Percentiles rank a stretch among this genome's conserved stretches.
Conservation (phyloP, 768 basidiomycete species). For the Xanthoconium stramineum region DNA sequence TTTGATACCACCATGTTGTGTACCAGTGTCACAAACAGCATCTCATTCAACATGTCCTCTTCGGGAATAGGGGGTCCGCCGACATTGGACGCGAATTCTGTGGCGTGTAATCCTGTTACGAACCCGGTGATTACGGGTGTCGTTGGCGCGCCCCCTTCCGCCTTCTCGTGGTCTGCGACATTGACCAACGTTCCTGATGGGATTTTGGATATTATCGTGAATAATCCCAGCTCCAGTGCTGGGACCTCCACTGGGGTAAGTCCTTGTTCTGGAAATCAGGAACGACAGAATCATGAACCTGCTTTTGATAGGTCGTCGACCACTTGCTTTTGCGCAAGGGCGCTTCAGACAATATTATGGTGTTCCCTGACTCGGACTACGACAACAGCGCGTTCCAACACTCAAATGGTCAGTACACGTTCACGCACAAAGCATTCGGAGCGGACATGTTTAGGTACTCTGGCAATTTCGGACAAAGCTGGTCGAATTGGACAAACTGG, state of each 20-base stretch:
- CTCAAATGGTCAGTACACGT: slow-evolving; percentile 63
- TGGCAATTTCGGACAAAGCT: slow-evolving; percentile 80
- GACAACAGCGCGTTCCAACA: slow-evolving; percentile 56
- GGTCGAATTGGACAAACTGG: slow-evolving; percentile 79
- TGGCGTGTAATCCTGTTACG: slow-evolving; percentile 46
- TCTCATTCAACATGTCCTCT: slow-evolving; percentile 68
- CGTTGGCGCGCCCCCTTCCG: slow-evolving; percentile 52
- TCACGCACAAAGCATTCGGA: slow-evolving; percentile 79
- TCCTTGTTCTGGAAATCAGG: slow-evolving; percentile 4
- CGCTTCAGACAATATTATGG: slow-evolving; percentile 66
- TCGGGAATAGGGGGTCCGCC: slow-evolving; percentile 61
- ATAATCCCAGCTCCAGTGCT: slow-evolving; percentile 45
- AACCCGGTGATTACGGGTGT: slow-evolving; percentile 50
- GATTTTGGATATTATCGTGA: slow-evolving; percentile 69
- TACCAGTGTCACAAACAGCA: slow-evolving; percentile 54
- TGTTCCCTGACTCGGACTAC: slow-evolving; percentile 85
- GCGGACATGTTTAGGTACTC: slow-evolving; percentile 88
- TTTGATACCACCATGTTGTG: slow-evolving; percentile 81
- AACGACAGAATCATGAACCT: slow-evolving; percentile 3
- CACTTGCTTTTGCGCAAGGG: slow-evolving; percentile 84
- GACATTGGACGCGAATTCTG: slow-evolving; percentile 42
- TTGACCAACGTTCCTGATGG: slow-evolving; percentile 78
- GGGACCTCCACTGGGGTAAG: slow-evolving; percentile 55
- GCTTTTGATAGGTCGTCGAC: slow-evolving; percentile 52
- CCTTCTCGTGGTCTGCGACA: slow-evolving; percentile 74